A percentile compares a stretch with the other conserved stretches of the same genome.
phyloP scores from a whole-genome alignment of 768 basidiomycete genomes.

The Lactifluus hygrophoroides region DNA sequence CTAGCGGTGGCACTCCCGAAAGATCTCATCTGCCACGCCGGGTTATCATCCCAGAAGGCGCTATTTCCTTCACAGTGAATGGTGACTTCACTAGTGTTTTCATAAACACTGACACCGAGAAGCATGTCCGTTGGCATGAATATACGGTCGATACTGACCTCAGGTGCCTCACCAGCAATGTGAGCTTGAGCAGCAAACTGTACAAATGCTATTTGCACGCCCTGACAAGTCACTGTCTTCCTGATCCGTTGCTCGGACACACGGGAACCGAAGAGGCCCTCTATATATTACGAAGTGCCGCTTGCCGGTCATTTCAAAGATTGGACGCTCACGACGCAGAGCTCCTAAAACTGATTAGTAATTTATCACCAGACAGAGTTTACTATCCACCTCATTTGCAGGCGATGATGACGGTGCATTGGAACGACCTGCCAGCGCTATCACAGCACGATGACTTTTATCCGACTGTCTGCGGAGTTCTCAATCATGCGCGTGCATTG shows the following conservation, averaged over 20 bases:
- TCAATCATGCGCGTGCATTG: background rate
- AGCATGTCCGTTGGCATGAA: conserved; percentile 21
- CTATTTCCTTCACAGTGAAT: background rate
- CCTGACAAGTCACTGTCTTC: conserved; percentile 34
- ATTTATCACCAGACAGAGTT: background rate
- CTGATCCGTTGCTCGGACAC: conserved; percentile 37
- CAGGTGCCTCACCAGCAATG: conserved; percentile 25
- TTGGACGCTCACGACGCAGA: conserved; percentile 16
- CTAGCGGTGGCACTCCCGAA: background rate
- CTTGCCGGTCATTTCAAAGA: conserved; percentile 34
- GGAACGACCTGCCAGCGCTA: background rate
- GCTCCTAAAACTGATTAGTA: background rate
- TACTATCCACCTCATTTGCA: background rate
- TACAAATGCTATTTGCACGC: conserved; percentile 40
- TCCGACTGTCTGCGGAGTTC: background rate
- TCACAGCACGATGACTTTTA: conserved; percentile 7
- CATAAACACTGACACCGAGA: background rate
- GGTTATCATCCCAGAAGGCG: conserved; percentile 6
- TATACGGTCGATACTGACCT: conserved; percentile 28
- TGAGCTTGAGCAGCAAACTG: conserved; percentile 26
- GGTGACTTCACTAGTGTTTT: background rate
- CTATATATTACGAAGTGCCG: conserved; percentile 30
- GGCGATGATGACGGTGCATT: background rate
- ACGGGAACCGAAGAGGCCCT: conserved; percentile 40
- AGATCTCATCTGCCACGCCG: background rate